Evolutionary conservation across 2,329 filamentous ascomycete species (phyloP), one percentile per base, ranked within the genome.

Genomic region (Ophiostoma himal-ulmi): DNA sequence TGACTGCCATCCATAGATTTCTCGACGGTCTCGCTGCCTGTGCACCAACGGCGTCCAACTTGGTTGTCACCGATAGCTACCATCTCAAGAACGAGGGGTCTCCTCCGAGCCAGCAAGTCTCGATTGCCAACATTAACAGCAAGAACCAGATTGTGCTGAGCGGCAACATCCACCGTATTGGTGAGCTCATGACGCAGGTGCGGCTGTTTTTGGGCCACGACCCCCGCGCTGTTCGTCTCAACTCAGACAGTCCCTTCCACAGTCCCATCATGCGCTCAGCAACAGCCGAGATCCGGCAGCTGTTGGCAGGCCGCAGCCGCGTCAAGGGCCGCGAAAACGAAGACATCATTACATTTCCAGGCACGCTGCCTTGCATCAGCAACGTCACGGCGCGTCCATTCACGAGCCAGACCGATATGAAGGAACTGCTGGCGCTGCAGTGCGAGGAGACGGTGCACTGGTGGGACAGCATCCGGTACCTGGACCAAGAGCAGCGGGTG

Each of bases 91-190:
- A 60, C 65, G 65, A 44, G 22, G 65, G 65, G 0, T n/a, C 26
- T 39, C 90, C 91, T 22, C 88, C 92, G 3, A 93, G 96, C 70
- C 87, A 95, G 77, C 91, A 96, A 79, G 94, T 97, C 68, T 83
- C 91, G 74, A 93, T 98, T 75, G 94, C 93, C 72, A 97, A 98
- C 80, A 89, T 96, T 81, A 98, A 98, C 81, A 92, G 90, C 78
- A 95, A 93, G 82, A 97, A 97, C 78, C 94, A 98, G 81, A 96
- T 98, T 76, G 94, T 97, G 68, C 83, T 98, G 69, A 95, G 91
- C 77, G 94, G 94, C 48, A 94, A 89, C 79, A 89, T 97, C 69
- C 89, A 90, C 75, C 86, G 89, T 75, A 97, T 97, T 78, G 89
- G 88, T 76, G 90, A 89, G 70, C 87, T 97, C 22, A 82, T 97